phyloP scores from a whole-genome alignment of 805 yeast species.

The Metschnikowia cerradonensis region DNA sequence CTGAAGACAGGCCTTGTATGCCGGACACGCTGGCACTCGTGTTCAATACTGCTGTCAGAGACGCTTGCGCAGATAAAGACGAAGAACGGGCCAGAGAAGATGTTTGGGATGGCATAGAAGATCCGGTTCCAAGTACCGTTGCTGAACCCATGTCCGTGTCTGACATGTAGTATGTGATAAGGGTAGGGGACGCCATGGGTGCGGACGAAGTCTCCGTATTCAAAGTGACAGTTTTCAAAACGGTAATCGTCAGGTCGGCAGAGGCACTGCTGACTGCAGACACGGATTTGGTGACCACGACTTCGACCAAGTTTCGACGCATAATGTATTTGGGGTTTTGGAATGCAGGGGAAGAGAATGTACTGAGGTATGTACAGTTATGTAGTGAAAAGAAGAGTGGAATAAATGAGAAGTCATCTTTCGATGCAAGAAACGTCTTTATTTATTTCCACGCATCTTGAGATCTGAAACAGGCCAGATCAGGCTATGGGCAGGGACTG shows the following conservation, averaged over 20 bases:
- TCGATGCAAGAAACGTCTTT: slow-evolving; percentile 1
- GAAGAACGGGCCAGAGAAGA: too few relatives aligned
- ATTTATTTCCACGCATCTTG: not conserved
- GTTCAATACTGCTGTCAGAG: slow-evolving; percentile 1
- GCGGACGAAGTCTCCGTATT: not conserved
- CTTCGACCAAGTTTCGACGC: slow-evolving; percentile 1
- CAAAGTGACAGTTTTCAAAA: not conserved
- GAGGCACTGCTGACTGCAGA: not conserved
- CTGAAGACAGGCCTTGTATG: slow-evolving; percentile 4
- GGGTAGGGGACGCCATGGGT: not conserved
- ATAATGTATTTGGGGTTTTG: not conserved
- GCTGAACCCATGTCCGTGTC: not conserved
- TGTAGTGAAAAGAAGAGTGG: not conserved
- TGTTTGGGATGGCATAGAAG: not conserved
- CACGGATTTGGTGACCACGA: slow-evolving; percentile 2
- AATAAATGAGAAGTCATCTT: not conserved
- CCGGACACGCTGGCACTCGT: not conserved
- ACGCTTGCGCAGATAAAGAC: not conserved
- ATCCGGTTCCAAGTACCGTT: not conserved
- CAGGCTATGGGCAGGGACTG: not conserved
- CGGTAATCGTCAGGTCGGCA: not conserved
- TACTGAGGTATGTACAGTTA: not conserved
- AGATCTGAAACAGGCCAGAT: not conserved
- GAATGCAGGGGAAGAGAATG: not conserved
- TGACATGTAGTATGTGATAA: not conserved